These are phyloP conservation scores for Cornus kousa DNA, from an alignment of 148 eudicot species.

Conservation along the genomic window DNA sequence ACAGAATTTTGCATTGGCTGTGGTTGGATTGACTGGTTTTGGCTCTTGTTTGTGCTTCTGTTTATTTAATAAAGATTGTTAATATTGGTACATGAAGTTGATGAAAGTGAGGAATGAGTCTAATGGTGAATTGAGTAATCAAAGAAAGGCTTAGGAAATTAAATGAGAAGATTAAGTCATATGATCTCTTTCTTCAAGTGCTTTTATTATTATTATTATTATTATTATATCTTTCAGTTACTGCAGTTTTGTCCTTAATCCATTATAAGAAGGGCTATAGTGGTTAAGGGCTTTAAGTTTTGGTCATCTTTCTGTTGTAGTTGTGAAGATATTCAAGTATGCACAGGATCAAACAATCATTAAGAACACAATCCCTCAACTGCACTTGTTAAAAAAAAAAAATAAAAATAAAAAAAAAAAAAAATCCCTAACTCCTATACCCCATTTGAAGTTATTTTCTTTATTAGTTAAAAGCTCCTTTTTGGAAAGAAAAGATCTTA, in stretches of 20 bases:
- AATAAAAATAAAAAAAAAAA: no score
- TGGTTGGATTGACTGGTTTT: constrained; percentile 73
- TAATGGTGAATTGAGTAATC: constrained; percentile 14
- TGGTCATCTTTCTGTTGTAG: constrained; percentile 53
- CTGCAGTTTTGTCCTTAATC: constrained; percentile 41
- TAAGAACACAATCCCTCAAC: constrained; percentile 77
- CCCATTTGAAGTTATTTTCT: no score
- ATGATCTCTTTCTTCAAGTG: constrained; percentile 58
- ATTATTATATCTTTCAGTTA: constrained; percentile 33
- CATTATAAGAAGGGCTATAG: constrained; percentile 50
- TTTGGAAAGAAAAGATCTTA: no score
- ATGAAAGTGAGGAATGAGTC: constrained; percentile 19
- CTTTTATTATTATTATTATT: constrained; percentile 37
- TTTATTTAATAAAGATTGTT: constrained; percentile 53
- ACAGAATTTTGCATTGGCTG: constrained; percentile 49
- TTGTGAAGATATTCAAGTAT: constrained; percentile 50
- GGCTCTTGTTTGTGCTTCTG: constrained; percentile 59
- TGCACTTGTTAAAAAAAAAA: constrained; percentile 5
- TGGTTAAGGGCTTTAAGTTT: constrained; percentile 51
- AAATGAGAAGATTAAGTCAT: constrained; percentile 30
- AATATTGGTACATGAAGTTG: constrained; percentile 54
- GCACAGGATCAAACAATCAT: constrained; percentile 80
- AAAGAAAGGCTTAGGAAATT: background rate
- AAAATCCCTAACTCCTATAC: no score
- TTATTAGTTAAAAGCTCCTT: no score